These are phyloP conservation scores for Bondarzewia mesenterica DNA, from an alignment of 1,284 basidiomycete species.

Conservation along the genomic window DNA sequence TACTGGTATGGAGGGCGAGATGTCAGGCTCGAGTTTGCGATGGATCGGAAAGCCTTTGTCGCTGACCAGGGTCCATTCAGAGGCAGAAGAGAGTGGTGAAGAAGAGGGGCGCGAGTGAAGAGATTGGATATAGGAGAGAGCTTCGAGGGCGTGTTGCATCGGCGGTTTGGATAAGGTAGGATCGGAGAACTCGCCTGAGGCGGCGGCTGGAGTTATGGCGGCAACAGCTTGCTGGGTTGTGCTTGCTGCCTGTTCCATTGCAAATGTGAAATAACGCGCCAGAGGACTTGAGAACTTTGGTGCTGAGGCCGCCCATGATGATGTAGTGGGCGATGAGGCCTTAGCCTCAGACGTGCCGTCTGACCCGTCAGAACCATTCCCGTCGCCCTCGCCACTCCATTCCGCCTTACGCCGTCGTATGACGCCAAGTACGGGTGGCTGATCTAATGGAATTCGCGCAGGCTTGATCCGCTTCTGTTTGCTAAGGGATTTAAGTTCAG, in stretches of 20 bases:
- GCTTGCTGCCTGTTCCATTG: constrained; percentile 63
- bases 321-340: constrained; percentile 8
- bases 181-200: constrained; percentile 28
- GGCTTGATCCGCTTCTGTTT: constrained; percentile 87
- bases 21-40: constrained; percentile 65
- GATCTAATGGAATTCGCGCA: constrained; percentile 83
- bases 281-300: constrained; percentile 66
- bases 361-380: constrained; percentile 15
- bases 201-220: constrained; percentile 56
- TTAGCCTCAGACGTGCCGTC: constrained; percentile 10
- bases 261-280: constrained; percentile 63
- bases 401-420: constrained; percentile 63
- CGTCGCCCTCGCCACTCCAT: constrained; percentile 39
- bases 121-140: constrained; percentile 72
- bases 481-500: constrained; percentile 79
- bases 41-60: constrained; percentile 80
- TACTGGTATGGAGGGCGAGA: constrained; percentile 79
- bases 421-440: constrained; percentile 74
- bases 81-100: constrained; percentile 17
- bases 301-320: constrained; percentile 36
- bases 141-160: constrained; percentile 74
- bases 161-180: constrained; percentile 52
- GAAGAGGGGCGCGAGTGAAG: constrained; percentile 50
- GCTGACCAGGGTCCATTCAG: constrained; percentile 77
- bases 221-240: constrained; percentile 70